Base-by-base conservation (phyloP, 2,329 filamentous ascomycete genomes). In the Ascochyta clinopodiicola region DNA sequence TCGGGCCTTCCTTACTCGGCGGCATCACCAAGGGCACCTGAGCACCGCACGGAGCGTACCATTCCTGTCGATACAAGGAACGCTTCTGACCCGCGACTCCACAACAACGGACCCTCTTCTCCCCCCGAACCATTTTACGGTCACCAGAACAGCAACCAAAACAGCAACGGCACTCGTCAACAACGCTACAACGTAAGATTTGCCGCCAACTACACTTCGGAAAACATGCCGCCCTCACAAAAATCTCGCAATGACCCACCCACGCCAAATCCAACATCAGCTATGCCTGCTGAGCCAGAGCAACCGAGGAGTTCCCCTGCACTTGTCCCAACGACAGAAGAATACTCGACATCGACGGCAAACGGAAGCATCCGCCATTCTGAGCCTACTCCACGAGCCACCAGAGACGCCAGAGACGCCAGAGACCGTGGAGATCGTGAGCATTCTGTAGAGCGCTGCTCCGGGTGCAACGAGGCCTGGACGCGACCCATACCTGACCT, bases 121-220 rank as follows among this genome's bases (percentile, higher is more conserved):
- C 17, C 51, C 31, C 57, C 29, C 29, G 59, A 44, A 31, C 55
- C 34, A 13, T 49, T 49, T 15, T 48, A 53, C 13, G 50, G 54
- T 13, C 53, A 59, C 15, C 40, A 57, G 37, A 53, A 52, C 47
- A 57, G 38, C 15, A 53, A 59, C 15, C 40, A 57, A 37, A 53
- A 52, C 47, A 57, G 38, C 32, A 56, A 37, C n/a, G 52, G 52
- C 13, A 59, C 62, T 15, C 63, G 63, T 27, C 63, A 64, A 38
- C 62, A 65, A 42, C 65, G 65, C 36, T 68, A 65, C 60, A 68
- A 68, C 63, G 65, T 68, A 21, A 62, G 65, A 34, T 68, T 68
- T 36, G 63, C 62, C 29, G 63, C 60, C 10, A 62, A 65, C 32
- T 61, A 62, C 40, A 63, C 61, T 3, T 56, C 58, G 17, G 58